phyloP scores from a whole-genome alignment of 2,329 filamentous ascomycete genomes.

The Geoglossum cookeanum region DNA sequence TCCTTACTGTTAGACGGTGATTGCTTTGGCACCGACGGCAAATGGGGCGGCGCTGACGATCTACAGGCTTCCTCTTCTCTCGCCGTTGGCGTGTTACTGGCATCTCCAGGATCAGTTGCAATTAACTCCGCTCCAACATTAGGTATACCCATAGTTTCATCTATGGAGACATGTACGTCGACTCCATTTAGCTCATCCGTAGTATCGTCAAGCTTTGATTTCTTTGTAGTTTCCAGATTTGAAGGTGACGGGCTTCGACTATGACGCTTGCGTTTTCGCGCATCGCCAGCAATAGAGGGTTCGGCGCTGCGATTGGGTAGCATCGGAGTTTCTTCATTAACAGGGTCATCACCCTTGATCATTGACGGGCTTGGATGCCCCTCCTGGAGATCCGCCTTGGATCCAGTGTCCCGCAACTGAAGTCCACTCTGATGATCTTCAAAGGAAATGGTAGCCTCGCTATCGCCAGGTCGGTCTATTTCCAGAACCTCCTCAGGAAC shows the following conservation, averaged over 20 bases:
- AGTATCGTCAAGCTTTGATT: slow-evolving; percentile 26
- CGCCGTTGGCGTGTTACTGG: neutral
- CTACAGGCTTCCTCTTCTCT: neutral
- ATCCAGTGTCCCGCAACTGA: neutral
- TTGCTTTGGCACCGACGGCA: neutral
- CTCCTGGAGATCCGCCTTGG: neutral
- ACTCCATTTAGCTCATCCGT: neutral
- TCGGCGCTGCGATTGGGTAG: slow-evolving; percentile 9
- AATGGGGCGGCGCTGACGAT: neutral
- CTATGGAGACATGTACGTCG: neutral
- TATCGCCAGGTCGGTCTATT: neutral
- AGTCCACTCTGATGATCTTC: neutral
- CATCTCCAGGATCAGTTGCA: neutral
- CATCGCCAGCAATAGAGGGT: slow-evolving; percentile 26
- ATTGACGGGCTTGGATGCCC: neutral
- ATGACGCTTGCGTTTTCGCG: slow-evolving; percentile 46
- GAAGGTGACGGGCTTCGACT: slow-evolving; percentile 40
- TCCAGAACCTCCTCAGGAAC: neutral
- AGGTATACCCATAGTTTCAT: neutral
- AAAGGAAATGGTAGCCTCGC: neutral
- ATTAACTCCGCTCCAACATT: neutral
- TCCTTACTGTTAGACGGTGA: slow-evolving; percentile 15
- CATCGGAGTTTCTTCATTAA: slow-evolving; percentile 6
- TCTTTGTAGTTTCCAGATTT: slow-evolving; percentile 34
- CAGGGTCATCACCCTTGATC: slow-evolving; percentile 10